Conservation (phyloP, 441 rosid genomes). For the Lepidium campestre region DNA sequence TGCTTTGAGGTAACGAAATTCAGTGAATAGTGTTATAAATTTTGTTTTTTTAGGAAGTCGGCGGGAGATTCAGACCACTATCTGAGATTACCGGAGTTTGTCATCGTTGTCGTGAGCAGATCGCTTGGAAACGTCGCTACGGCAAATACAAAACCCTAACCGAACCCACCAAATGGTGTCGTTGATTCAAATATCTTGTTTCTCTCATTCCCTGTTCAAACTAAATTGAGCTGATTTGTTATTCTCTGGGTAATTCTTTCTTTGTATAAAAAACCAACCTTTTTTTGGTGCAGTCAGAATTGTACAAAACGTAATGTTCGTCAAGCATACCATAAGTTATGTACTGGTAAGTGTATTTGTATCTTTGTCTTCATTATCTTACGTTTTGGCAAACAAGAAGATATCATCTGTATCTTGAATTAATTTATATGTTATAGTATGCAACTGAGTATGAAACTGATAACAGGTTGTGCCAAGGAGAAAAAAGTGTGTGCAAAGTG, state of each 20-base stretch:
- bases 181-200: neutral
- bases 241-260: neutral
- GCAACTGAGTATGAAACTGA: slow-evolving; percentile 2
- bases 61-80: slow-evolving; percentile 64
- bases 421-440: neutral
- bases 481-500: slow-evolving; percentile 86
- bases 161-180: slow-evolving; percentile 81
- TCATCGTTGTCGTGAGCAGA: slow-evolving; percentile 75
- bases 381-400: neutral
- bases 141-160: slow-evolving; percentile 79
- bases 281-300: slow-evolving; percentile 45
- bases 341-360: slow-evolving; percentile 52
- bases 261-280: neutral
- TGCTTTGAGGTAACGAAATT: neutral
- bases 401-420: neutral
- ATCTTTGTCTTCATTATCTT: slow-evolving; percentile 9
- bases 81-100: slow-evolving; percentile 90
- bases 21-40: neutral
- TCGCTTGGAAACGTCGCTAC: slow-evolving; percentile 89
- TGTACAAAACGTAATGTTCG: slow-evolving; percentile 84
- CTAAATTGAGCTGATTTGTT: neutral
- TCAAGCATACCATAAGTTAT: slow-evolving; percentile 85
- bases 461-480: slow-evolving; percentile 86
- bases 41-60: slow-evolving; percentile 52
- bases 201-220: neutral